phyloP scores from a whole-genome alignment of 805 yeast genomes.

The Ogataea thermomethanolica region DNA sequence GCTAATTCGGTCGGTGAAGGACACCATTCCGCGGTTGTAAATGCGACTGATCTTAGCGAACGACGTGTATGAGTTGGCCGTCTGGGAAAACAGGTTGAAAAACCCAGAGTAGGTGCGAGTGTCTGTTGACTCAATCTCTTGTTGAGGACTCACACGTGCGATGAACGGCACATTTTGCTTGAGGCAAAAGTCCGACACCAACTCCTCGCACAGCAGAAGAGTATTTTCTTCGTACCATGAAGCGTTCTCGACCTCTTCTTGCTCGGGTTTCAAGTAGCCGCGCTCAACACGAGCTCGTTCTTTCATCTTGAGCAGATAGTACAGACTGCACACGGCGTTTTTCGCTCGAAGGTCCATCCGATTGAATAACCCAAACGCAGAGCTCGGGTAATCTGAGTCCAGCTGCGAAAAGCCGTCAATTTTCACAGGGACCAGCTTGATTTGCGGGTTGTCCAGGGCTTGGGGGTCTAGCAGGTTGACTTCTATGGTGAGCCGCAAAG shows the following conservation, averaged over 20 bases:
- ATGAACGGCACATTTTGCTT: conserved; percentile 26
- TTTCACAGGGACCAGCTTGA: conserved; percentile 2
- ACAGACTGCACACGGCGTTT: conserved; percentile 20
- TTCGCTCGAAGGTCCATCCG: conserved; percentile 3
- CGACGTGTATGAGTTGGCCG: conserved; percentile 27
- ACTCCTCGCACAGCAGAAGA: conserved; percentile 31
- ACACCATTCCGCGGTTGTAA: conserved; percentile 16
- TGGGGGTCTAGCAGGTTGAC: conserved; percentile 7
- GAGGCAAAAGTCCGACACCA: conserved; percentile 27
- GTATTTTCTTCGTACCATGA: conserved; percentile 27
- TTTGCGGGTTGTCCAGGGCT: not conserved
- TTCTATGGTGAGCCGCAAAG: conserved; percentile 10
- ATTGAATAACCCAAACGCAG: conserved; percentile 10
- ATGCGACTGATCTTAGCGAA: conserved; percentile 18
- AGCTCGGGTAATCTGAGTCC: conserved; percentile 1
- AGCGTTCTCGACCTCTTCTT: conserved; percentile 2
- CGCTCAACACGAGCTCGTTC: conserved; percentile 18
- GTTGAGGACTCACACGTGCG: conserved; percentile 28
- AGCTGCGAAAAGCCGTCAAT: conserved; percentile 8
- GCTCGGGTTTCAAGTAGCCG: conserved; percentile 19
- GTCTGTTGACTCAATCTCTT: conserved; percentile 23
- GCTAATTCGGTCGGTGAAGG: conserved; percentile 24
- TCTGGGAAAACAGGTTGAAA: conserved; percentile 25
- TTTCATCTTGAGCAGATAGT: conserved; percentile 22
- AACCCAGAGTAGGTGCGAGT: conserved; percentile 29